These are phyloP conservation scores for Fusarium sp. DNA, from an alignment of 2,329 filamentous ascomycete genomes.

Conservation along the genomic window DNA sequence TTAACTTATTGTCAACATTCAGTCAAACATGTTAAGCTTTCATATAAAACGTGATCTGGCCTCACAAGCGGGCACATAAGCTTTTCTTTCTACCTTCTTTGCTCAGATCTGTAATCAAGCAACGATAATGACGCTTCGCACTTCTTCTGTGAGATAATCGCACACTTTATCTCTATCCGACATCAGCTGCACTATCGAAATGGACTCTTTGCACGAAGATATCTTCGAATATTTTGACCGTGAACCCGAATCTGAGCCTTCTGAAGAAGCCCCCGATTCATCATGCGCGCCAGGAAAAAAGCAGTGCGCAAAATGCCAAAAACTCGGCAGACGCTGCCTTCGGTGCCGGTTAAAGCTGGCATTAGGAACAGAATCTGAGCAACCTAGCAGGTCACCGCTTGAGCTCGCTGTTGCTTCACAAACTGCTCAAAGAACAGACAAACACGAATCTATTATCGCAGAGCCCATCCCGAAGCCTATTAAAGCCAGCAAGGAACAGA, in stretches of 20 bases:
- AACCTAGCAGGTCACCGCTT: background rate
- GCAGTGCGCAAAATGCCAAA: background rate
- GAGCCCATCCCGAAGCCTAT: background rate
- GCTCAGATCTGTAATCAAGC: background rate
- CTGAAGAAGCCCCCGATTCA: background rate
- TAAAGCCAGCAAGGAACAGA: background rate
- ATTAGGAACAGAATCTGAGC: background rate
- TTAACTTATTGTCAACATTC: background rate
- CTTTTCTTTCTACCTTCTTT: background rate
- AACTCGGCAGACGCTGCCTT: conserved; percentile 3
- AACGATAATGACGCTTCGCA: background rate
- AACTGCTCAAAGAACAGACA: background rate
- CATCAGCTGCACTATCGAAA: background rate
- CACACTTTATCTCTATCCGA: background rate
- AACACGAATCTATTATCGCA: background rate
- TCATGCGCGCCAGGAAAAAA: background rate
- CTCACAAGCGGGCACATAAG: background rate
- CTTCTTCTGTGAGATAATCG: background rate
- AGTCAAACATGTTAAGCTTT: background rate
- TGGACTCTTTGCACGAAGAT: conserved; percentile 3
- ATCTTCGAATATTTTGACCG: background rate
- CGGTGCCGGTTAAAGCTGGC: background rate
- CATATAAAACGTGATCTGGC: background rate
- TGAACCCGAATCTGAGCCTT: background rate
- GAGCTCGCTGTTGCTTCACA: background rate